These are phyloP conservation scores for Cystofilobasidium capitatum DNA, from an alignment of 768 basidiomycete genomes.

Conservation along the genomic window DNA sequence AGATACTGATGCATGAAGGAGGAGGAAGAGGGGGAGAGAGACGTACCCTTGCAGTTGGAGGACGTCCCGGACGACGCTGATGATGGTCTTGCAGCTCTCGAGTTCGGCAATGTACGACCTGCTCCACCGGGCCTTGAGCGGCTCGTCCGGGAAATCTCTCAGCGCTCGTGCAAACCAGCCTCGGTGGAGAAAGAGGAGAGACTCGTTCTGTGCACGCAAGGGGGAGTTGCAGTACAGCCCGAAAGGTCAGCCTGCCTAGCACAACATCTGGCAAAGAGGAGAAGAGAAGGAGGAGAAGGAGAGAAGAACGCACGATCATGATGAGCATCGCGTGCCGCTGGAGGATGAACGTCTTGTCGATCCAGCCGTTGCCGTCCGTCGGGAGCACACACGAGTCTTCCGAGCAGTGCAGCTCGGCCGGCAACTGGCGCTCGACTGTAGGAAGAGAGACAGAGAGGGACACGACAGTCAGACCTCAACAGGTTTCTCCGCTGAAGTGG, in stretches of 20 bases:
- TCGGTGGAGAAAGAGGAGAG: neutral
- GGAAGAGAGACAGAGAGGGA: too few relatives aligned
- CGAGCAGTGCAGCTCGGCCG: constrained; percentile 15
- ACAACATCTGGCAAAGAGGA: neutral
- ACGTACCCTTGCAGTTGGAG: constrained; percentile 6
- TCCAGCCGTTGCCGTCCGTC: constrained; percentile 20
- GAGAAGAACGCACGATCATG: constrained; percentile 12
- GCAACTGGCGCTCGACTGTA: constrained; percentile 13
- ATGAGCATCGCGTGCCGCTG: constrained; percentile 20
- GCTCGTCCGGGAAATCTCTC: constrained; percentile 13
- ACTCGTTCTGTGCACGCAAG: neutral
- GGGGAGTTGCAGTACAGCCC: too few relatives aligned
- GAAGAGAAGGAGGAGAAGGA: neutral
- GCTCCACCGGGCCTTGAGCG: constrained; percentile 7
- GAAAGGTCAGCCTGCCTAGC: neutral
- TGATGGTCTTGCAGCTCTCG: constrained; percentile 14
- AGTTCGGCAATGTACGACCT: constrained; percentile 7
- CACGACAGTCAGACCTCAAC: too few relatives aligned
- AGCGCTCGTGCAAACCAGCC: constrained; percentile 15
- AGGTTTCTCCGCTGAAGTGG: neutral
- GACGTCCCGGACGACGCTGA: constrained; percentile 12
- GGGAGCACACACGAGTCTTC: constrained; percentile 25
- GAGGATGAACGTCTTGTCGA: constrained; percentile 21
- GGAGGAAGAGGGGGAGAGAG: neutral
- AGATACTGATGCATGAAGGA: neutral